Evolutionary conservation across 768 basidiomycete species (phyloP), one percentile per base, ranked within the genome.

Genomic region (Tubosaeta brunneosetosa): DNA sequence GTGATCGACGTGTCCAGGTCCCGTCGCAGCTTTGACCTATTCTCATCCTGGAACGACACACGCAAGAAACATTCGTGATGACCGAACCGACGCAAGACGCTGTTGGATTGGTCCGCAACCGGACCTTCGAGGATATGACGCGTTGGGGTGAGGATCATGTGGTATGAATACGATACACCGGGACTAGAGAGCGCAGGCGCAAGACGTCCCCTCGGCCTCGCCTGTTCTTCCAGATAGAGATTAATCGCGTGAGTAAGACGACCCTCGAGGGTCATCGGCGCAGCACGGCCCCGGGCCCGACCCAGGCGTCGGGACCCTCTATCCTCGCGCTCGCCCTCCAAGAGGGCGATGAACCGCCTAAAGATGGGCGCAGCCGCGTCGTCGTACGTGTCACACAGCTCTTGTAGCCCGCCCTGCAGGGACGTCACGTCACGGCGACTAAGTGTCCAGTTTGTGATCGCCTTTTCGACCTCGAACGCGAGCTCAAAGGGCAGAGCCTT

Each of bases 11-110:
- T 32, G 3, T 59, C 66, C 3, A 61, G 19, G 50, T 74, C 70
- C 16, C 70, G 64, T 27, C 73, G 62, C 26, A 74, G 66, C 34
- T 67, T 69, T 3, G 71, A 69, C 32, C 73, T 55, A 44, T 70
- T 73, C 51, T 80, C 79, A 31, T 81, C 79, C 29, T 75, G 73
- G 45, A 80, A 75, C 3, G 73, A 71, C 16, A 80, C 73, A 0
- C 79, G 74, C 41, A 80, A 53, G 59, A 80, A 80, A 49, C 70
- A 73, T 19, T 77, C 70, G 25, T 73, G 60, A 51, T 70, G 61
- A 4, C 41, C 27, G 52, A 73, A 78, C 13, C 70, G 68, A 8
- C 71, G 71, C 19, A 74, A 57, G 31, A 74, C 63, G 27, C 66
- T 65, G 54, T 75, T 76, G 1, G 70, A 67, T 44, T 71, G 69